Evolutionary conservation across 169 alveolate genomes (phyloP), one percentile per base, ranked within the genome.

Genomic region (Babesia bovis): DNA sequence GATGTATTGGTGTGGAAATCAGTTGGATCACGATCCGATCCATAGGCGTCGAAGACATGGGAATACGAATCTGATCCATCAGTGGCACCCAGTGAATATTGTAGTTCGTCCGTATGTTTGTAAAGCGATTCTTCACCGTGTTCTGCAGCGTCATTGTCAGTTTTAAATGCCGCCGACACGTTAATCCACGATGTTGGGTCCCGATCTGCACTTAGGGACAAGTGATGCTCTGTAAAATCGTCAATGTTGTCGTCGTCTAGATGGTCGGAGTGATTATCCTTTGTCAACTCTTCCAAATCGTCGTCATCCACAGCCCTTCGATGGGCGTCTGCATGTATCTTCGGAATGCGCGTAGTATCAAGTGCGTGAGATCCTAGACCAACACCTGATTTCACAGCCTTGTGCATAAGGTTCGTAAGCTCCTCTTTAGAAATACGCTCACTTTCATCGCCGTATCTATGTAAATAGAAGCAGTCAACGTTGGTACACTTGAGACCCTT

Each of bases 391-490:
- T 72, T 84, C 55, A 36, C 30, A 41, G 66, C 59, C 81, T 57
- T 75, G 52, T 28, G 83, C 57, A 66, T 74, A 61, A 55, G 72
- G 83, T 26, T 85, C 77, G 65, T 59, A 41, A 68, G 61, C 60
- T 63, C 82, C 52, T 85, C 90, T 58, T 85, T 87, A 10, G 85
- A 66, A 51, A 81, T 78, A 19, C 90, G 90, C 40, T 92, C 96
- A 6, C 85, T 47, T 21, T 82, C 94, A 51, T 92, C 92, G 0
- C 96, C 97, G 25, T 92, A 66, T 35, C 91, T 85, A 83, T 95
- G 98, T 30, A 95, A 87, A 70, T 93, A 95, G 74, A 93, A 93
- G 75, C 98, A 95, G 59, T 94, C 97, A 42, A 92, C 90, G 73
- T 93, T 94, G 60, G 82, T 84, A 61, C 98, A 95, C 28, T 85